Evolutionary conservation across 2,329 filamentous ascomycete species (phyloP).

Genomic region (Neofusicoccum kwambonambiense): DNA sequence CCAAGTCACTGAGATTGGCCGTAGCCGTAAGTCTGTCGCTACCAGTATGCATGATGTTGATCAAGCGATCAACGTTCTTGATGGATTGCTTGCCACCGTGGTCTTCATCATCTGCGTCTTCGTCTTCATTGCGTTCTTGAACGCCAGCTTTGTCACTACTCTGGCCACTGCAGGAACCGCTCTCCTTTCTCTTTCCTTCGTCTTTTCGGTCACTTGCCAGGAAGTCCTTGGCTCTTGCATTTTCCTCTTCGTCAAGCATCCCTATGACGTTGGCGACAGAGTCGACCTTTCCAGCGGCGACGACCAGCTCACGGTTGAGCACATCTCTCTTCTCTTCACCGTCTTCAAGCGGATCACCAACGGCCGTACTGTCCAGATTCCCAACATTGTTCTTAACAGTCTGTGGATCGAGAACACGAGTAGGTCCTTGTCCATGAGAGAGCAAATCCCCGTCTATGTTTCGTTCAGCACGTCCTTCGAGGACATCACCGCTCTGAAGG

Average conservation of each 20-base stretch:
- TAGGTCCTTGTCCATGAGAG: slow-evolving; percentile 88
- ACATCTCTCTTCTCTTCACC: slow-evolving; percentile 90
- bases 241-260: slow-evolving; percentile 98
- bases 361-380: slow-evolving; percentile 77
- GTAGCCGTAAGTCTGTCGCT: slow-evolving; percentile 82
- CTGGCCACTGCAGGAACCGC: slow-evolving; percentile 88
- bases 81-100: slow-evolving; percentile 78
- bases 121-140: slow-evolving; percentile 87
- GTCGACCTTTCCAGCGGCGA: slow-evolving; percentile 69
- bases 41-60: slow-evolving; percentile 98
- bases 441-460: slow-evolving; percentile 75
- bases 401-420: slow-evolving; percentile 95
- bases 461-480: slow-evolving; percentile 86
- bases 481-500: slow-evolving; percentile 79
- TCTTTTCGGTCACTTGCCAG: slow-evolving; percentile 87
- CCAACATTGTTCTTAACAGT: slow-evolving; percentile 88
- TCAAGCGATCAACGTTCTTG: slow-evolving; percentile 87
- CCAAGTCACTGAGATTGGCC: slow-evolving; percentile 78
- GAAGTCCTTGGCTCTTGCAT: slow-evolving; percentile 98
- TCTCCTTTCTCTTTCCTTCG: slow-evolving; percentile 91
- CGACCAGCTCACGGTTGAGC: slow-evolving; percentile 77
- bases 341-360: slow-evolving; percentile 83
- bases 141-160: slow-evolving; percentile 78
- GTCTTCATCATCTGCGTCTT: slow-evolving; percentile 79
- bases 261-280: slow-evolving; percentile 92